Evolutionary conservation across 2,329 filamentous ascomycete species (phyloP).

Genomic region (Epichloe hybrida): DNA sequence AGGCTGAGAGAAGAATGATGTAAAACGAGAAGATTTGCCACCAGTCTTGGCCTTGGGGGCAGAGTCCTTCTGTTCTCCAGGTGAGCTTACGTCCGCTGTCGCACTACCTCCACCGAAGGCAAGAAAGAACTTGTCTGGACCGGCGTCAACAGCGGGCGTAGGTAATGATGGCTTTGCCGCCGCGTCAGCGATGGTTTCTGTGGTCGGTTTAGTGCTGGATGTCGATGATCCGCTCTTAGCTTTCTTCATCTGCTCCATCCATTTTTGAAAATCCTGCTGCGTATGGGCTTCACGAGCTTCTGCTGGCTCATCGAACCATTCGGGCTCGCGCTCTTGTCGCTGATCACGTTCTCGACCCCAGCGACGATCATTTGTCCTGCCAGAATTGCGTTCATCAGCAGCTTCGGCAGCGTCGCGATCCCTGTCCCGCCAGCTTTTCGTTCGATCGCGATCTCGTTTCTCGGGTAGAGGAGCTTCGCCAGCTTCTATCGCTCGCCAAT

Average conservation of each 20-base stretch:
- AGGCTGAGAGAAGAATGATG: slow-evolving; percentile 52
- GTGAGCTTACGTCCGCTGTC: slow-evolving; percentile 35
- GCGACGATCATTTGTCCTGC: slow-evolving; percentile 31
- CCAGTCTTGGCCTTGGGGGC: slow-evolving; percentile 39
- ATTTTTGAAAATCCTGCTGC: slow-evolving; percentile 84
- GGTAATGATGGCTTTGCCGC: slow-evolving; percentile 44
- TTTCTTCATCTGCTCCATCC: slow-evolving; percentile 83
- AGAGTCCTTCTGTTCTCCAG: slow-evolving; percentile 30
- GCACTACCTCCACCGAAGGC: slow-evolving; percentile 32
- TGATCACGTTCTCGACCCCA: slow-evolving; percentile 46
- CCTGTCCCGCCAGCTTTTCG: slow-evolving; percentile 48
- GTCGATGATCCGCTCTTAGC: slow-evolving; percentile 28
- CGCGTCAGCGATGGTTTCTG: slow-evolving; percentile 26
- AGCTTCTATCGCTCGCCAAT: slow-evolving; percentile 56
- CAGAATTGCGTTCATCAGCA: slow-evolving; percentile 44
- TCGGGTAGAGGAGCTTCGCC: slow-evolving; percentile 19
- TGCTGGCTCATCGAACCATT: slow-evolving; percentile 73
- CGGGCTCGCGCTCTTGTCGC: slow-evolving; percentile 65
- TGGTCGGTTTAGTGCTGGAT: slow-evolving; percentile 17
- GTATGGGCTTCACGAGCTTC: slow-evolving; percentile 62
- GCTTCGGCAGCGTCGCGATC: slow-evolving; percentile 25
- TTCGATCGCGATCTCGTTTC: slow-evolving; percentile 40
- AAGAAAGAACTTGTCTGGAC: slow-evolving; percentile 67
- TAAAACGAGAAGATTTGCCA: slow-evolving; percentile 69
- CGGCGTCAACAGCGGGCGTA: slow-evolving; percentile 49